Evolutionary conservation across 176 grass and related monocot genomes (phyloP).

Genomic region (Phoenix roebelenii): DNA sequence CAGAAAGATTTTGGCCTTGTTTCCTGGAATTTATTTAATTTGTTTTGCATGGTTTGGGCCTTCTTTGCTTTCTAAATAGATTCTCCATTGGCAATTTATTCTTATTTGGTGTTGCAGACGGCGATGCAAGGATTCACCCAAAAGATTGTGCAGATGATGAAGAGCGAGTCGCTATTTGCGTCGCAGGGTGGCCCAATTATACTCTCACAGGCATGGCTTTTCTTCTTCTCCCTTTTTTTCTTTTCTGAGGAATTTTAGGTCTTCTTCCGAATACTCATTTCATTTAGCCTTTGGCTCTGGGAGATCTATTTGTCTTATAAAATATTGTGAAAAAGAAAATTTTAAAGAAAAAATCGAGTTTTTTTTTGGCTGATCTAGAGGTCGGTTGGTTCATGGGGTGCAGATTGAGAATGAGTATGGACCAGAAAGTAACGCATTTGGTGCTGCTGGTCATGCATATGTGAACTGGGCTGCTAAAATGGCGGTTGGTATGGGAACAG

Average conservation of each 20-base stretch:
- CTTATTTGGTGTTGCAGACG: conserved; percentile 37
- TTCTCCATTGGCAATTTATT: background rate
- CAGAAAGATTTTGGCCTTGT: background rate
- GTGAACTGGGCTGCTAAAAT: conserved; percentile 93
- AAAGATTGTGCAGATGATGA: conserved; percentile 93
- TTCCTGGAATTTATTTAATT: background rate
- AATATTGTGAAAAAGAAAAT: too few species aligned
- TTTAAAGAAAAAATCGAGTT: too few species aligned
- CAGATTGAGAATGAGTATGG: conserved; percentile 99
- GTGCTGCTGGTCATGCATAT: conserved; percentile 67
- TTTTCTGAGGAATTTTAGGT: background rate
- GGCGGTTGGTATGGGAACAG: conserved; percentile 66
- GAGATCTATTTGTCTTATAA: too few species aligned
- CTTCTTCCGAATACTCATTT: too few species aligned
- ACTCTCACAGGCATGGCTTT: conserved; percentile 77
- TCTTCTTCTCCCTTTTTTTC: background rate
- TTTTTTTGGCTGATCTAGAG: too few species aligned
- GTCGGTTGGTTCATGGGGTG: background rate
- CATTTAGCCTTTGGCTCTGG: too few species aligned
- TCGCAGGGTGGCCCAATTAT: conserved; percentile 98
- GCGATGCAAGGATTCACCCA: conserved; percentile 95
- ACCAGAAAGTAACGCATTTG: conserved; percentile 73
- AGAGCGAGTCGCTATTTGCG: conserved; percentile 81
- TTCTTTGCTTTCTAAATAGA: background rate
- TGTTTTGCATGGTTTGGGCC: too few species aligned